phyloP scores from a whole-genome alignment of 1,284 basidiomycete species.

The Trichosporon coremiiforme region DNA sequence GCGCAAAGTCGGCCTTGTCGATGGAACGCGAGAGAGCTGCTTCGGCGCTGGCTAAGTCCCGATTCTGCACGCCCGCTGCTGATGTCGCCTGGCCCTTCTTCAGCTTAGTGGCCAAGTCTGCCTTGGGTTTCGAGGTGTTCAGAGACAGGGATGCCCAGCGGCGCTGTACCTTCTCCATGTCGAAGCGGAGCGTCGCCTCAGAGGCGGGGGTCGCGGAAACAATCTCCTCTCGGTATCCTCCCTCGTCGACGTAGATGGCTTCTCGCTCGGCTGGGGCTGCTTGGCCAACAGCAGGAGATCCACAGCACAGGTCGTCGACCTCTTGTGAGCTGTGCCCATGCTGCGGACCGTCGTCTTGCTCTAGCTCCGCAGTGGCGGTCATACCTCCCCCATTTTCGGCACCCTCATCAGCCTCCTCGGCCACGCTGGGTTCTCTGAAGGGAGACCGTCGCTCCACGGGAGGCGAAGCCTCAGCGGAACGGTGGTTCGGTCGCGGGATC shows the following conservation, averaged over 20 bases:
- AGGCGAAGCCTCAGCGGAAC: no score
- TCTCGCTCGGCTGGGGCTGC: background rate
- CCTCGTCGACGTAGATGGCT: slow-evolving; percentile 22
- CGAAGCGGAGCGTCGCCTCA: slow-evolving; percentile 46
- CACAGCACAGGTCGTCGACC: slow-evolving; percentile 16
- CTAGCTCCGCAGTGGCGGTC: no score
- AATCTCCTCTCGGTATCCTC: slow-evolving; percentile 47
- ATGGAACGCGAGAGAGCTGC: slow-evolving; percentile 81
- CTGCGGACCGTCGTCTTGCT: no score
- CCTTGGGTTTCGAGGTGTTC: background rate
- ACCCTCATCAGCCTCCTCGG: background rate
- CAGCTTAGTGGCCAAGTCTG: background rate
- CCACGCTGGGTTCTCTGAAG: background rate
- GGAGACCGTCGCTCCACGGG: no score
- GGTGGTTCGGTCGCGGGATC: background rate
- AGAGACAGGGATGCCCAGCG: slow-evolving; percentile 32
- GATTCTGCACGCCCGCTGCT: slow-evolving; percentile 65
- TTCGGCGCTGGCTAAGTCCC: slow-evolving; percentile 66
- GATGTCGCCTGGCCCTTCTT: slow-evolving; percentile 5
- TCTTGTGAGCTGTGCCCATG: slow-evolving; percentile 5
- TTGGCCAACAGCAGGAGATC: background rate
- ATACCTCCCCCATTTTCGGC: background rate
- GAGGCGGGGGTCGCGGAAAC: slow-evolving; percentile 37
- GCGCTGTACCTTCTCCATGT: slow-evolving; percentile 38
- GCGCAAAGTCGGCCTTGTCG: slow-evolving; percentile 78